Conservation (phyloP, 2,329 filamentous ascomycete species). For the Fusarium stilboides region DNA sequence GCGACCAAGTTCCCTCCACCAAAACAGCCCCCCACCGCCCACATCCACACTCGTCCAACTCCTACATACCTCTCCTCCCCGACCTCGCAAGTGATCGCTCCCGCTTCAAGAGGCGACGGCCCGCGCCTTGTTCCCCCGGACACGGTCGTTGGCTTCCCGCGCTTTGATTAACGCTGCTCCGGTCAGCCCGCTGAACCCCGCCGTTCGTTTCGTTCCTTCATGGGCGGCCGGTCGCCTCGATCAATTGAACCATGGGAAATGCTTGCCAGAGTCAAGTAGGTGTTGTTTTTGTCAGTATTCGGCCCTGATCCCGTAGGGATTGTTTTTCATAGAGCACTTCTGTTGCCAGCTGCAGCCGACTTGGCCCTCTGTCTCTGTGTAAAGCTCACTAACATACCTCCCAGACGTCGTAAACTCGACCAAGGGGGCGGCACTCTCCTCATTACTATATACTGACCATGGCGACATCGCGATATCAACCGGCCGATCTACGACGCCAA, state of each 20-base stretch:
- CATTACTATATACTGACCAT: constrained; percentile 56
- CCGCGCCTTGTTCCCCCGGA: constrained; percentile 33
- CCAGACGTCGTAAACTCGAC: constrained; percentile 62
- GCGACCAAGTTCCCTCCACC: constrained; percentile 39
- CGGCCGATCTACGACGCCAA: constrained; percentile 65
- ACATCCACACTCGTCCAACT: constrained; percentile 47
- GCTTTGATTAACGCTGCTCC: constrained; percentile 38
- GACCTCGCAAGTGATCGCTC: constrained; percentile 37
- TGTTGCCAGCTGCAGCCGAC: not conserved
- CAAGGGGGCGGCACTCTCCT: constrained; percentile 53
- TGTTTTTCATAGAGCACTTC: constrained; percentile 4
- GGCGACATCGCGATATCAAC: constrained; percentile 63
- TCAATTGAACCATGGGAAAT: constrained; percentile 66
- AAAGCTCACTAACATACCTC: constrained; percentile 35
- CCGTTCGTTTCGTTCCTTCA: constrained; percentile 53
- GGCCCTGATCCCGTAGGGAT: constrained; percentile 17
- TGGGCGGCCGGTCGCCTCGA: constrained; percentile 60
- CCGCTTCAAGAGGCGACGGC: constrained; percentile 43
- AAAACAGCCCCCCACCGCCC: constrained; percentile 47
- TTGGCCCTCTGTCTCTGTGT: not conserved
- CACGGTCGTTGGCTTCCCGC: constrained; percentile 29
- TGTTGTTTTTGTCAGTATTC: constrained; percentile 44
- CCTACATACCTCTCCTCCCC: constrained; percentile 42
- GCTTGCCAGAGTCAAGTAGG: constrained; percentile 62
- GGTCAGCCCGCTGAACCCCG: constrained; percentile 41